Evolutionary conservation across 2,329 filamentous ascomycete genomes (phyloP).

Genomic region (Chaetothyriales sp.): DNA sequence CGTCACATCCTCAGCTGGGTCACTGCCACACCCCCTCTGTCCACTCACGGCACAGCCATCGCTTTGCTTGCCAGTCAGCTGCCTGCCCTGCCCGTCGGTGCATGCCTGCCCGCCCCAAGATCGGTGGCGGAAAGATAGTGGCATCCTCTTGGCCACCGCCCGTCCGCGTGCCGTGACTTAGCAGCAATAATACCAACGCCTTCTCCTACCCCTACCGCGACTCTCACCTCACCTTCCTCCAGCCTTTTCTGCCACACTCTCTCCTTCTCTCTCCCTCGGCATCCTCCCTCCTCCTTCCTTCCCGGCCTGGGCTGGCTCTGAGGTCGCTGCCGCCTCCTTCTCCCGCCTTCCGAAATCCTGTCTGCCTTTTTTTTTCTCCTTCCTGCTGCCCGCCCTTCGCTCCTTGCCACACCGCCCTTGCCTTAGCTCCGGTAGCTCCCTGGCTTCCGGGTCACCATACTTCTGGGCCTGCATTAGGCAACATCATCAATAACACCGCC

Average conservation of each 20-base stretch:
- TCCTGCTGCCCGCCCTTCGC: slow-evolving; percentile 8
- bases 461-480: slow-evolving; percentile 8
- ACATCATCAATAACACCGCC: slow-evolving; percentile 2
- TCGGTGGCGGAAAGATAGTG: not conserved
- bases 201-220: not conserved
- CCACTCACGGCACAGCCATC: not conserved
- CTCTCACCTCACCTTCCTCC: not conserved
- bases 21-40: not conserved
- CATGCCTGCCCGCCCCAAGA: not conserved
- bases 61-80: not conserved
- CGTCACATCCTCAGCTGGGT: not conserved
- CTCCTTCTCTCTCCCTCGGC: not conserved
- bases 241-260: not conserved
- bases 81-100: not conserved
- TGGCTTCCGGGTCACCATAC: slow-evolving; percentile 11
- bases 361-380: slow-evolving; percentile 13
- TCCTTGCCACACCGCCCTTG: slow-evolving; percentile 12
- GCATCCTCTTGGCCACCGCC: not conserved
- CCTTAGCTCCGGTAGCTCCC: slow-evolving; percentile 15
- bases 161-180: not conserved
- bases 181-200: not conserved
- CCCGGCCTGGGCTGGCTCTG: slow-evolving; percentile 5
- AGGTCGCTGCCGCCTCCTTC: slow-evolving; percentile 4
- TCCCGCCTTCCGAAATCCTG: slow-evolving; percentile 14
- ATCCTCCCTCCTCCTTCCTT: not conserved